Evolutionary conservation across 345 rosid species (phyloP), one percentile per base, ranked within the genome.

Genomic region (Raphanus sativus): DNA sequence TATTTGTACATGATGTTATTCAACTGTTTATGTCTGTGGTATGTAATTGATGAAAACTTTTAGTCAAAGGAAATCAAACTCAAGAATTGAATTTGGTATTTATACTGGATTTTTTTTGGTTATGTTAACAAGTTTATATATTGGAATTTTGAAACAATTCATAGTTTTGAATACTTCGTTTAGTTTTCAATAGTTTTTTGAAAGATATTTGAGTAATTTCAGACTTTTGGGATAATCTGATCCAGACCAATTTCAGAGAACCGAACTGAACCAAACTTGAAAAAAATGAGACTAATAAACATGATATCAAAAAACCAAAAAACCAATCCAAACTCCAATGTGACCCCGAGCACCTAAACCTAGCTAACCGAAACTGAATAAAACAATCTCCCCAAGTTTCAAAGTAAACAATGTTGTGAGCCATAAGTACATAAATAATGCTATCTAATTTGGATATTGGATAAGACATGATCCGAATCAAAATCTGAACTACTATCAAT

Each of bases 31-130:
- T 54, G 10, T 28, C 30, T 8, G 11, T 54, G 60, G 26, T 8
- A 54, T 56, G 29, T 24, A 10, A 56, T 24, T 58, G 29, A 9
- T 24, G 12, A 58, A 24, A 58, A 10, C 6, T 24, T 21, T 9
- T 21, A 29, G 30, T 56, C 62, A 56, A 21, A 56, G 13, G 62
- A 12, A 56, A 56, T 56, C 13, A 21, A 55, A 21, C 28, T 21
- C 61, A 21, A 55, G 29, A 55, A 55, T 55, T 42, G 67, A 75
- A 62, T 61, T 69, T 45, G 54, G 16, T 45, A 45, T 45, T 11
- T 45, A 45, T 45, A 45, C 17, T 13, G 54, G 6, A 12, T 0
- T 1, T 28, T 45, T 40, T 42, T 45, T 45, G 1, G 54, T 45
- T 42, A 42, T 4, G 54, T 45, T 45, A 15, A 45, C 16, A 12